Base-by-base conservation (phyloP, 495 filamentous ascomycete genomes). In the Neurospora tetraspora region DNA sequence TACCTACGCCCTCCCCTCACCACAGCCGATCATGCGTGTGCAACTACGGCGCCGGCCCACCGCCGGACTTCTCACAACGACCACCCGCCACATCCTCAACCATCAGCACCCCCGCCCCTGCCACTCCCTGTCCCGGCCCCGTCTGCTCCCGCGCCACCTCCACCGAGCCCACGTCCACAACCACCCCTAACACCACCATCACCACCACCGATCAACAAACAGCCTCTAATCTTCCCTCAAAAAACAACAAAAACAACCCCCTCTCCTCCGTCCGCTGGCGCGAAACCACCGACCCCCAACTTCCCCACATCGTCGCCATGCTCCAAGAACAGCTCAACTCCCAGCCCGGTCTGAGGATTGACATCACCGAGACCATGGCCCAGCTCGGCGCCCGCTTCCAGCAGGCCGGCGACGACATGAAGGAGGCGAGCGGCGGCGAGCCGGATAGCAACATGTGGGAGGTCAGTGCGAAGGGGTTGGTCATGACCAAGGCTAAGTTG, bases 371-470 rank as follows among this genome's bases (percentile, higher is more conserved):
- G 2, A 78, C 79, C 70, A 70, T 81, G 2, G 72, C 76, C 20
- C 77, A 72, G 18, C 75, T 81, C 71, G 77, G 69, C 9, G 23
- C 68, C 6, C 78, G 78, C 18, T 80, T 78, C 72, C 78, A 80
- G 38, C 71, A 79, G 34, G 78, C 78, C 11, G 71, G 73, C 69
- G 39, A 70, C 40, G 39, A 59, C n/a, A 72, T 72, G 71, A 36
- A 38, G 71, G 9, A 59, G 20, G 27, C 69, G 53, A 43, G 70
- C 27, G 38, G 31, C 16, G 71, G 27, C 27, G 40, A 69, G 59
- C 36, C 45, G 23, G 71, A 73, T 6, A 39, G 73, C 40, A 78
- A 78, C 45, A 76, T 80, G 6, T 81, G 80, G 80, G 76, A 76
- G 6, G 71, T 81, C 39, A 77, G 76, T 12, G 76, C 75, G 7